Conservation (phyloP, 1,139 yeast genomes). For the Blastobotrys capitulatus region DNA sequence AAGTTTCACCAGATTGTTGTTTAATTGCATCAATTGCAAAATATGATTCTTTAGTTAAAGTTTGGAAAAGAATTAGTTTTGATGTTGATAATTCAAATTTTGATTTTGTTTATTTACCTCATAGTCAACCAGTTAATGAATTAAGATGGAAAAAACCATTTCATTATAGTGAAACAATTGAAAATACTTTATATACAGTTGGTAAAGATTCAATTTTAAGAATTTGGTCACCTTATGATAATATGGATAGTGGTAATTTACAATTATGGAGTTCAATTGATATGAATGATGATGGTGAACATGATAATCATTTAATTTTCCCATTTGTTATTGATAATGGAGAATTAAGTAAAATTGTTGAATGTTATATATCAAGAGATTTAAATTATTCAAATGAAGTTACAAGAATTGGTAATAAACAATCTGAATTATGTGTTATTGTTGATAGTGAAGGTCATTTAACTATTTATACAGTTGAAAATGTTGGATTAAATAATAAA, state of each 20-base stretch:
- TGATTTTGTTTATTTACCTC: slow-evolving; percentile 65
- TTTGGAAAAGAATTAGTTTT: slow-evolving; percentile 74
- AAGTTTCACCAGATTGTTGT: slow-evolving; percentile 59
- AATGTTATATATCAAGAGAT: slow-evolving; percentile 26
- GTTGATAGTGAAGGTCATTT: slow-evolving; percentile 6
- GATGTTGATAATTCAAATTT: slow-evolving; percentile 63
- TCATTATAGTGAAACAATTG: slow-evolving; percentile 24
- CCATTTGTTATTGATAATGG: slow-evolving; percentile 42
- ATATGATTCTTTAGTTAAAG: slow-evolving; percentile 61
- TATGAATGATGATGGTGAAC: slow-evolving; percentile 17
- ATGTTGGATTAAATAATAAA: slow-evolving; percentile 10
- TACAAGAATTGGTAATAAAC: slow-evolving; percentile 8
- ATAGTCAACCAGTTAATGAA: slow-evolving; percentile 52
- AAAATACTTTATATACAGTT: slow-evolving; percentile 53
- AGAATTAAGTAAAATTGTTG: slow-evolving; percentile 40
- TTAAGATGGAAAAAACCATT: slow-evolving; percentile 30
- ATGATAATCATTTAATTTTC: slow-evolving; percentile 9
- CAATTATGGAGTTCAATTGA: slow-evolving; percentile 57
- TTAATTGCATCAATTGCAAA: slow-evolving; percentile 59
- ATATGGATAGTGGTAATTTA: slow-evolving; percentile 36
- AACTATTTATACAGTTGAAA: slow-evolving; percentile 12
- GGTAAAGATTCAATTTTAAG: slow-evolving; percentile 52
- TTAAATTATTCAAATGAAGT: slow-evolving; percentile 20
- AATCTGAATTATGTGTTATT: slow-evolving; percentile 13
- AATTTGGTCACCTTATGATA: slow-evolving; percentile 69